Evolutionary conservation across 2,329 filamentous ascomycete species (phyloP).

Genomic region (Blastomyces parvus): DNA sequence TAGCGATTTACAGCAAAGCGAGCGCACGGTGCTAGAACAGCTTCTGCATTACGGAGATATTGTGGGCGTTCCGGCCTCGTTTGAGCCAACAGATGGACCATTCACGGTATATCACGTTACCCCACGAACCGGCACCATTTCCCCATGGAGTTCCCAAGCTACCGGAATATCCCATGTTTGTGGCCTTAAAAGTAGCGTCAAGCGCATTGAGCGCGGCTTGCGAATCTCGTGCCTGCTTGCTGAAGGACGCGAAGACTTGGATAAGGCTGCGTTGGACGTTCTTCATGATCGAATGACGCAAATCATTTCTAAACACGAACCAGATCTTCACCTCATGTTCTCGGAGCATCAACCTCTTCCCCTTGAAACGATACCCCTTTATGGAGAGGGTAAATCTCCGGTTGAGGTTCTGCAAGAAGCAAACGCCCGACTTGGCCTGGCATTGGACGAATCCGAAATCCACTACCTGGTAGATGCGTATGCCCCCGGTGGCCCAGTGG

Average conservation of each 20-base stretch:
- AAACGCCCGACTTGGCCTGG: slow-evolving; percentile 74
- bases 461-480: slow-evolving; percentile 87
- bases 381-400: slow-evolving; percentile 54
- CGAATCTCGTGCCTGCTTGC: slow-evolving; percentile 55
- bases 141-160: slow-evolving; percentile 95
- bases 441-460: slow-evolving; percentile 80
- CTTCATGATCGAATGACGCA: slow-evolving; percentile 96
- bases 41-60: slow-evolving; percentile 54
- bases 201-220: slow-evolving; percentile 79
- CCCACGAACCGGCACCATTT: slow-evolving; percentile 72
- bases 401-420: slow-evolving; percentile 67
- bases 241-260: slow-evolving; percentile 50
- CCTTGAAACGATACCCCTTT: slow-evolving; percentile 67
- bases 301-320: slow-evolving; percentile 56
- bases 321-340: slow-evolving; percentile 69
- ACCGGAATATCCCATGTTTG: slow-evolving; percentile 91
- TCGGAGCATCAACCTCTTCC: slow-evolving; percentile 55
- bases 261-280: slow-evolving; percentile 51
- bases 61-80: slow-evolving; percentile 35
- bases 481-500: slow-evolving; percentile 50
- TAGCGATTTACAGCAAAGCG: slow-evolving; percentile 37
- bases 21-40: slow-evolving; percentile 47
- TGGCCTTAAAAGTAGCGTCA: slow-evolving; percentile 60
- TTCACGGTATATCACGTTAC: slow-evolving; percentile 59
- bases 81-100: slow-evolving; percentile 41